These are phyloP conservation scores for Kodamaea restingae DNA, from an alignment of 805 yeast species.

Conservation along the genomic window DNA sequence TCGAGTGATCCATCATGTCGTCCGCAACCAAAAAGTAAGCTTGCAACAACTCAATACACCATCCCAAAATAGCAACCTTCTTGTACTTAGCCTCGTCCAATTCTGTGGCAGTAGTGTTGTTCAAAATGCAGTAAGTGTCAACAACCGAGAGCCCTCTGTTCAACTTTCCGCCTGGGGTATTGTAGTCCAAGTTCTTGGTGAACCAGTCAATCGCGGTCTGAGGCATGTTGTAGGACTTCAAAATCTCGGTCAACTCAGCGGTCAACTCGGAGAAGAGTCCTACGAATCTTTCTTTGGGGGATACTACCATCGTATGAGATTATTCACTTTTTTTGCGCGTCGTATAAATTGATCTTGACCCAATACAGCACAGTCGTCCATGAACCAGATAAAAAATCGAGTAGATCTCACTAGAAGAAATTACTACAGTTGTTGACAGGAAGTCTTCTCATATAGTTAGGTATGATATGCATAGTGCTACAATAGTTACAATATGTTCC, in stretches of 20 bases:
- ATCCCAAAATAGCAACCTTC: constrained; percentile 84
- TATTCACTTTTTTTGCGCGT: neutral
- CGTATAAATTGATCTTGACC: neutral
- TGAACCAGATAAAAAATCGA: too few species aligned
- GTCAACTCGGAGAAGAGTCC: constrained; percentile 74
- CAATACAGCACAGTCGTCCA: constrained; percentile 2
- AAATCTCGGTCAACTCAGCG: constrained; percentile 61
- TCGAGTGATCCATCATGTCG: constrained; percentile 96
- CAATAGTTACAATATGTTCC: too few species aligned
- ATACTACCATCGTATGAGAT: constrained; percentile 16
- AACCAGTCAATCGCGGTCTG: constrained; percentile 85
- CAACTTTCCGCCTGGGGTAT: constrained; percentile 94
- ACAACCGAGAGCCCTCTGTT: constrained; percentile 95
- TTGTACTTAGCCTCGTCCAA: constrained; percentile 67
- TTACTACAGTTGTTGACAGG: too few species aligned
- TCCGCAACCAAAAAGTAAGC: constrained; percentile 97
- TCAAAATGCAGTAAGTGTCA: constrained; percentile 83
- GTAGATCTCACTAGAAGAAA: too few species aligned
- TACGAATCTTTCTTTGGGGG: constrained; percentile 53
- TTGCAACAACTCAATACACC: constrained; percentile 92
- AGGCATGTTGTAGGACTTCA: constrained; percentile 74
- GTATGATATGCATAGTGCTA: too few species aligned
- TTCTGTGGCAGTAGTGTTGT: constrained; percentile 54
- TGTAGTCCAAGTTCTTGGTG: constrained; percentile 66
- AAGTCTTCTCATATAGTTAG: too few species aligned